These are phyloP conservation scores for Skeletonema tropicum DNA, from an alignment of 108 stramenopile species.

Conservation along the genomic window DNA sequence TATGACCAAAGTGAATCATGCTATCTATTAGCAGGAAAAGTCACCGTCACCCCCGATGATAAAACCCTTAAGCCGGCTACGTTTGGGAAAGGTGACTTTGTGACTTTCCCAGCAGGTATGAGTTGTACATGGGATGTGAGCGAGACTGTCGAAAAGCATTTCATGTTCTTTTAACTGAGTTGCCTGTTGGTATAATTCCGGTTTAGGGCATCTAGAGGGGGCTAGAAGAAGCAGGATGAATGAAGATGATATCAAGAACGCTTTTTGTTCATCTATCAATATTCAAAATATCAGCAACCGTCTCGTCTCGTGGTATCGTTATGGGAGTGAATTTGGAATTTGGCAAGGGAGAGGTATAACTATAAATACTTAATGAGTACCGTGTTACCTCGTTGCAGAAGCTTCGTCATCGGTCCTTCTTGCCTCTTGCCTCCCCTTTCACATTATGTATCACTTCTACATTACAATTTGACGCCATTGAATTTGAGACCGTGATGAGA, in stretches of 20 bases:
- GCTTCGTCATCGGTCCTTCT: too few relatives aligned
- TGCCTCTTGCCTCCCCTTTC: too few relatives aligned
- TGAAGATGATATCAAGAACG: too few relatives aligned
- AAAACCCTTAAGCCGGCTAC: constrained; percentile 57
- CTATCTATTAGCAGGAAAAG: constrained; percentile 67
- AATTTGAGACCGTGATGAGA: too few relatives aligned
- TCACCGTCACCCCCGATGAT: constrained; percentile 77
- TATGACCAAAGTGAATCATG: constrained; percentile 72
- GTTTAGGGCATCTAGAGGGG: too few relatives aligned
- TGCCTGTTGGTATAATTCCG: too few relatives aligned
- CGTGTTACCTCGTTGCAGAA: too few relatives aligned
- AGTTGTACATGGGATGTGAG: constrained; percentile 82
- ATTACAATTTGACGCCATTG: too few relatives aligned
- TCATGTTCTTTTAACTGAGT: constrained; percentile 55
- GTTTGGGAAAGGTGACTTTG: constrained; percentile 75
- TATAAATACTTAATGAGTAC: too few relatives aligned
- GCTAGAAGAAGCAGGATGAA: too few relatives aligned
- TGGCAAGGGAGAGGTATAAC: not conserved
- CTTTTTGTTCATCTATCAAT: not conserved
- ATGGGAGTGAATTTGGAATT: not conserved
- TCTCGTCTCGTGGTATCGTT: not conserved
- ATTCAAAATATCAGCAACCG: not conserved
- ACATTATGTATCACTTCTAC: too few relatives aligned
- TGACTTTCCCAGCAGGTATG: constrained; percentile 81
- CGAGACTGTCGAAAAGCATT: constrained; percentile 78